Base-by-base conservation (phyloP, 139 green algal genomes). In the Bryopsis sp. region DNA sequence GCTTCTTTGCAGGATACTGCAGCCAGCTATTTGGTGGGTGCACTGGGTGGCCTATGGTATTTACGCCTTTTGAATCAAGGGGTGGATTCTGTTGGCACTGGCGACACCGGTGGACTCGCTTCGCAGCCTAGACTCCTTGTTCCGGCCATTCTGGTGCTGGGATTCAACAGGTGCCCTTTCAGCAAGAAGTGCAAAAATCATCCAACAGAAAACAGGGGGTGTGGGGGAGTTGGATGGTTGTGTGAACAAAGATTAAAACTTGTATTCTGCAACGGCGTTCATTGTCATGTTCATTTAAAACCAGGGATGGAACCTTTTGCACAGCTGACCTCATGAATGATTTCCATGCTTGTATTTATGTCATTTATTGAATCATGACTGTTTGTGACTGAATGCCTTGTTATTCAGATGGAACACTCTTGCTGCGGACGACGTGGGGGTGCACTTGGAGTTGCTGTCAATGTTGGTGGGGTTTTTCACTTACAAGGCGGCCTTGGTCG, bases 381-480 rank as follows among this genome's bases (percentile, higher is more conserved):
- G n/a, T n/a, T n/a, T n/a, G n/a, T n/a, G n/a, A n/a, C n/a, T n/a
- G n/a, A n/a, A n/a, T n/a, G n/a, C n/a, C n/a, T n/a, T n/a, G 11
- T 54, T 54, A 33, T n/a, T 35, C 32, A 69, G 37, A 24, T 72
- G 46, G 47, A 72, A 43, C 48, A 47, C 65, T 39, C 22, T 64
- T 5, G 65, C 47, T 38, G 47, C 47, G 58, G 69, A 58, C 67
- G 64, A 58, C 46, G 2, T 74, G 3, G 89, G 86, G 24, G 26
- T 96, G 24, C 74, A 75, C 0, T 78, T 97, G 64, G 64, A 95
- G 70, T 78, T 97, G 69, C 78, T 96, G 70, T 85, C 88, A 50
- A 93, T 96, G 77, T 82, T 97, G 34, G 65, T 92, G 32, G 92
- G 92, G 43, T 97, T 97, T 76, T 95, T 97, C 76, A 97, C 92